Base-by-base conservation (phyloP, 805 yeast genomes). In the Myxozyma vanderwaltii region DNA sequence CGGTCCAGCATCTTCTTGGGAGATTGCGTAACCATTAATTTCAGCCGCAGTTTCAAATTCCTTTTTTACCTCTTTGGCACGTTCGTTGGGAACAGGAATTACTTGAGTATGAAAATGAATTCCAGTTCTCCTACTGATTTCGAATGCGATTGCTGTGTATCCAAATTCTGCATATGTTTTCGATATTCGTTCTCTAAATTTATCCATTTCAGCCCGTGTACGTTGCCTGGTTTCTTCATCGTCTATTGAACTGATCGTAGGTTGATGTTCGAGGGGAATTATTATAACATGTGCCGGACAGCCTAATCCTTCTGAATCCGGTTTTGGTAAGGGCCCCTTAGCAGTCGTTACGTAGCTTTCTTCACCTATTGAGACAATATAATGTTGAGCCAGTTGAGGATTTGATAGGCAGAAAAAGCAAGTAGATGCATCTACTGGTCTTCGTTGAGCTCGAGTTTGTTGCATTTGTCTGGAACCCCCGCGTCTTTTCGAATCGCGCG, bases 401-500 rank as follows among this genome's bases (percentile, higher is more conserved):
- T 89, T 89, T 0, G 92, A 82, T 19, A 91, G 78, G 70, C 97
- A 91, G 69, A 91, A 89, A 73, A 88, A 91, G 69, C 97, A 91
- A 10, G 57, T 27, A 17, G 67, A 64, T 12, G 69, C 64, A 26
- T 63, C 63, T 26, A 58, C 52, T 17, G 43, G 46, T 33, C 40
- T 44, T 4, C 49, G 47, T 13, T 55, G 51, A 17, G 36, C 45
- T 21, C 63, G 62, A 56, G 44, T 57, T 43, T 26, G 66, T 67
- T 24, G 54, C 33, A 15, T 58, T 38, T 46, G 33, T 46, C 51
- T 19, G 49, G 31, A 65, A 61, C 58, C 39, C 13, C 58, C 43
- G 26, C 54, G 46, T n/a, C 33, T 13, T 50, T 24, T 35, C 13
- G 43, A 38, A 26, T 46, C 50, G 31, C 50, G 52, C 13, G 39